Evolutionary conservation across 495 filamentous ascomycete genomes (phyloP).

Genomic region (Pseudotulostoma volvatum): DNA sequence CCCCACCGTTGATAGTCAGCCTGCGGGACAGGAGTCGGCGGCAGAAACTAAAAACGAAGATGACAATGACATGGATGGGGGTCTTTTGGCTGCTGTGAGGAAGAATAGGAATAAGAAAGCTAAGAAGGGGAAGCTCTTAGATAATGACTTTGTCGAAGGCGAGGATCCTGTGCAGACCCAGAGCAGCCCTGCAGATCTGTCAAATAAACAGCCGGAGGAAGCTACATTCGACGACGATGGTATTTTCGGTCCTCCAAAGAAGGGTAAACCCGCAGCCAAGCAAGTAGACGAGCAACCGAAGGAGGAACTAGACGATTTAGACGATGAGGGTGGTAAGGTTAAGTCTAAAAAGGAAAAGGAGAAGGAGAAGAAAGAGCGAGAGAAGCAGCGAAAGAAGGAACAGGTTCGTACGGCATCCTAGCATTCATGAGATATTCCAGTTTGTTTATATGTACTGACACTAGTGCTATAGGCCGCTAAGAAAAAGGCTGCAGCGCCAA

Average conservation of each 20-base stretch:
- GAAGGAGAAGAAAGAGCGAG: conserved; percentile 81
- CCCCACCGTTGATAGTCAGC: conserved; percentile 32
- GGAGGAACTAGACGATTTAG: too few species aligned
- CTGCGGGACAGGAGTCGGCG: conserved; percentile 24
- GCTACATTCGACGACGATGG: conserved; percentile 45
- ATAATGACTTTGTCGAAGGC: conserved; percentile 57
- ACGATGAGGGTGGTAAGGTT: conserved; percentile 45
- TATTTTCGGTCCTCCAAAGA: conserved; percentile 50
- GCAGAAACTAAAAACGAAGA: conserved; percentile 29
- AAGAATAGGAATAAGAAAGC: conserved; percentile 85
- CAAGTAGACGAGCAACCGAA: conserved; percentile 17
- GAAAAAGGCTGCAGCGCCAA: conserved; percentile 33
- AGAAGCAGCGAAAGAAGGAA: conserved; percentile 89
- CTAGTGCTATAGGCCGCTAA: conserved; percentile 39
- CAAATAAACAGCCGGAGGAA: conserved; percentile 65
- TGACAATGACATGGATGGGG: conserved; percentile 40
- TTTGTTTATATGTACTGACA: neutral
- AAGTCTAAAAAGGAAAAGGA: conserved; percentile 96
- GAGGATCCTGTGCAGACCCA: conserved; percentile 40
- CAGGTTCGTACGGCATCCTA: conserved; percentile 34
- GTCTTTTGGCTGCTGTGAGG: conserved; percentile 71
- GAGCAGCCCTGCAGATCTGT: conserved; percentile 30
- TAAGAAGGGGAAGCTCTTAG: conserved; percentile 60
- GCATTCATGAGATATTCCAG: neutral
- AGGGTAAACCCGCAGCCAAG: conserved; percentile 32